Evolutionary conservation across 2,329 filamentous ascomycete species (phyloP), one percentile per base, ranked within the genome.

Genomic region (Chaetomium sp.): DNA sequence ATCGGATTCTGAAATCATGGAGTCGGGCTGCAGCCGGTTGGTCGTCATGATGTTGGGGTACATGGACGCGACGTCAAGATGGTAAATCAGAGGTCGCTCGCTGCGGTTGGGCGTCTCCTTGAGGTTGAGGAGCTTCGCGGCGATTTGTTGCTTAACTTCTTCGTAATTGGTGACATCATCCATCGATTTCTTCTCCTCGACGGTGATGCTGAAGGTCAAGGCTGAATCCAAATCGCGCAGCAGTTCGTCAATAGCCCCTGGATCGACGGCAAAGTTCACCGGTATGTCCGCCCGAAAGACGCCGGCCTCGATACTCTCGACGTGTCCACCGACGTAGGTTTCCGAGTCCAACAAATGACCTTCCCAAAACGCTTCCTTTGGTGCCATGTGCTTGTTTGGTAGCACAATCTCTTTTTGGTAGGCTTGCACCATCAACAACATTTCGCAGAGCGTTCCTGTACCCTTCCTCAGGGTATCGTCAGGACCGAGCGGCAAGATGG

Each of bases 1-100:
- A 72, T 97, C 92, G 0, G 93, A 92, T 75, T 99, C 96, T 56
- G 94, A 83, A 61, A 99, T 96, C 93, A 99, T 96, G n/a, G 95
- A 98, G 77, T 99, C 95, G 0, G 95, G 95, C 72, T 99, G 95
- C 55, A 99, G 79, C 76, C 95, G 90, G 77, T 99, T 99, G 1
- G 95, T 99, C 1, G 96, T 99, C 96, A 99, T 99, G 76, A 99
- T 99, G 77, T 99, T 99, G 10, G 95, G 95, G 75, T 99, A 99
- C 95, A 99, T 99, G 65, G 95, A 97, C 21, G 95, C 95, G 65
- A 99, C 96, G 74, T 99, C 95, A 79, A 99, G 82, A 83, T 99
- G 95, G 78, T 99, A 99, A 69, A 99, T 99, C 35, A 96, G 85
- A 4, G 95, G 95, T 51, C 88, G 83, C 76, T 99, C 95, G 70